Base-by-base conservation (phyloP, 306 rosid genomes). In the Cucumis melo region DNA sequence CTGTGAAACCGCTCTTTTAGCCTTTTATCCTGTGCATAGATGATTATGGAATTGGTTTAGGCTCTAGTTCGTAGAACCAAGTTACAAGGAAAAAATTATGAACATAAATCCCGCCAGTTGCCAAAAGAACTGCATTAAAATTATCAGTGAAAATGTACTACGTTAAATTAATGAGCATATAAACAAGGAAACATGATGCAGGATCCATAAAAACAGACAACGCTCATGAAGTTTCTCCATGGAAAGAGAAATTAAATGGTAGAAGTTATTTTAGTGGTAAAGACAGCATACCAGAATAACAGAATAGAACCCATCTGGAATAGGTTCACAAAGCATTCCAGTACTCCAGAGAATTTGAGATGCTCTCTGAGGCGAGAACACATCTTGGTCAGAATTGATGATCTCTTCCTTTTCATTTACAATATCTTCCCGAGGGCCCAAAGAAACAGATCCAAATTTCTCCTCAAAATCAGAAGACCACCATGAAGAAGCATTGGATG, bases 281-380 rank as follows among this genome's bases (percentile, higher is more conserved):
- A 56, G 36, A 71, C 63, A 21, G 55, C 93, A 85, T 89, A 94
- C 99, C 88, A 85, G 97, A 82, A 94, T 80, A 68, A 92, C 87
- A 74, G 95, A 94, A 80, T 94, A 94, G 84, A 94, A 94, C 77
- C 99, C 97, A 85, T 90, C 89, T 76, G 99, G 99, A 79, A 94
- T 94, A 12, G 92, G 91, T 79, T 89, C 95, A 59, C 87, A 90
- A 76, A 94, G 99, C 84, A 89, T 78, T 84, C 99, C 99, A 77
- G 90, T 89, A 46, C 72, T 85, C 99, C 99, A 92, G 42, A 94
- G 88, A 85, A 84, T 84, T 87, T 94, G 95, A 81, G 99, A 94
- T 61, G 99, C 97, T 75, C 79, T 90, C 64, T 86, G 86, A 86
- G 93, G 85, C 56, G 95, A 87, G 80, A 89, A 87, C 73, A 80